Evolutionary conservation across 1,284 basidiomycete species (phyloP), one percentile per base, ranked within the genome.

Genomic region (Mycena citricolor): DNA sequence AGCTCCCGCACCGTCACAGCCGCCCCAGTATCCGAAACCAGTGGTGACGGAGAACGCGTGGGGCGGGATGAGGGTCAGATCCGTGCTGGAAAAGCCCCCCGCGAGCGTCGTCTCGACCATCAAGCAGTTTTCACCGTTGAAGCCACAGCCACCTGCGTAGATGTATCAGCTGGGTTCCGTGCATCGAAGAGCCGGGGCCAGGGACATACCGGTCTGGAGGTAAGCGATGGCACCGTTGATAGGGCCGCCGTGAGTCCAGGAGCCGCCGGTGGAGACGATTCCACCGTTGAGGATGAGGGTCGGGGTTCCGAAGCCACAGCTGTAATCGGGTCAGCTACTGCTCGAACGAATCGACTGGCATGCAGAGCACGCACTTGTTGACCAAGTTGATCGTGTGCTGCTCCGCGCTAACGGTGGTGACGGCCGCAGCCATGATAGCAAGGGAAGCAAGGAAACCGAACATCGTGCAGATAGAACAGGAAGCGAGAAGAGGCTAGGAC

Each of bases 121-220:
- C 1, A 66, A 68, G 52, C 73, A 75, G 13, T 61, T 54, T 25
- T 72, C 69, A 29, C 71, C 71, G 45, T 75, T 71, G 51, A 68
- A 65, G 5, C 65, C 64, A 39, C 71, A 74, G 13, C 40, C 29
- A 20, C 61, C 63, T 61, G 32, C 32, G 14, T 22, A 20, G 14
- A 36, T 14, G 31, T 21, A 42, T 29, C 24, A 8, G 12, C 23
- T 4, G 34, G 17, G 24, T 4, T 29, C 10, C n/a, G 10, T 35
- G 13, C 21, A 31, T 17, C 31, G 17, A 26, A 28, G 13, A 26
- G 4, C 8, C 36, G 36, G 29, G 14, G 19, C 20, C 10, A 7
- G 12, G 19, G 22, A 21, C 43, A 22, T 21, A 61, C 66, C 67
- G 17, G 66, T 69, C 45, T 70, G 63, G 20, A 70, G 61, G 47